A percentile compares a stretch with the other conserved stretches of the same genome.
phyloP scores from a whole-genome alignment of 176 grass and related monocot species.

The Ensete ventricosum region DNA sequence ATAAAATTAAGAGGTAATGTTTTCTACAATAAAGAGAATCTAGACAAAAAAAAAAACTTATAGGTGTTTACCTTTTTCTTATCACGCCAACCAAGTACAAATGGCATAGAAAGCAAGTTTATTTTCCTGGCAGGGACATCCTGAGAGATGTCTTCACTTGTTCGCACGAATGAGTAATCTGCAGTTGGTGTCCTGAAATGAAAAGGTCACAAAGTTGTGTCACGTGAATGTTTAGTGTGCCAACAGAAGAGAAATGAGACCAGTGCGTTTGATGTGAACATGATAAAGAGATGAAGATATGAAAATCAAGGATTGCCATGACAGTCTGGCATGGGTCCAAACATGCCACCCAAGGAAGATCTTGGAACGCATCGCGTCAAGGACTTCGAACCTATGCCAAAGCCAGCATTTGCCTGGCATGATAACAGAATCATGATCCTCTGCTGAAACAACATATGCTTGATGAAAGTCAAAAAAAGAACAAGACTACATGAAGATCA shows the following conservation, averaged over 20 bases:
- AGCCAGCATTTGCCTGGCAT: too few species aligned
- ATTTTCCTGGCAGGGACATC: constrained; percentile 77
- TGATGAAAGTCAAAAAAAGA: too few species aligned
- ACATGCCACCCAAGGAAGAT: too few species aligned
- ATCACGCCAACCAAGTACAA: constrained; percentile 67
- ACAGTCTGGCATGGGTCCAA: background rate
- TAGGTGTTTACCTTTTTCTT: constrained; percentile 63
- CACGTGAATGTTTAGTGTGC: background rate
- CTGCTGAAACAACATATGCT: too few species aligned
- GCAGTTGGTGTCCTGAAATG: constrained; percentile 41
- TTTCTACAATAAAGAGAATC: background rate
- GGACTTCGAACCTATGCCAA: too few species aligned
- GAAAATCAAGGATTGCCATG: background rate
- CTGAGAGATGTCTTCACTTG: constrained; percentile 51
- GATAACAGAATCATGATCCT: too few species aligned
- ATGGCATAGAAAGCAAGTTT: constrained; percentile 64
- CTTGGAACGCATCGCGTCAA: too few species aligned
- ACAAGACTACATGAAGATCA: too few species aligned
- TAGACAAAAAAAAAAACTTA: background rate
- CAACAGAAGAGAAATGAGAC: background rate
- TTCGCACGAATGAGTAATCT: constrained; percentile 36
- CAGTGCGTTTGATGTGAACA: background rate
- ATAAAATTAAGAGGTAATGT: background rate
- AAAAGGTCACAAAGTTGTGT: background rate
- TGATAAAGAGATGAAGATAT: background rate